Percentiles rank a stretch among this genome's conserved stretches.
Conservation (phyloP, 2,329 filamentous ascomycete genomes). For the Monosporascus sp. region DNA sequence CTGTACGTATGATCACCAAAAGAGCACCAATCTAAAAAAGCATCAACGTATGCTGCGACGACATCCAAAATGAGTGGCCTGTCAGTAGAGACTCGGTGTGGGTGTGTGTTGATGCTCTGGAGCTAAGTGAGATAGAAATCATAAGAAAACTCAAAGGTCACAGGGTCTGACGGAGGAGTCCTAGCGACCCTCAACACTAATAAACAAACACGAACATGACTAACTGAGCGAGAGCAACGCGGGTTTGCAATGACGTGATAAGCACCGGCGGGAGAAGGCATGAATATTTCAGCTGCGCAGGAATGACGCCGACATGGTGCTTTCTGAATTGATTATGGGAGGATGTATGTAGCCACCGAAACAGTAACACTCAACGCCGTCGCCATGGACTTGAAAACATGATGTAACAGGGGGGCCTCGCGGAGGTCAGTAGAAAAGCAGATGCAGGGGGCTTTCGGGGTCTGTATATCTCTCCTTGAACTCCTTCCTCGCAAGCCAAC, state of each 20-base stretch:
- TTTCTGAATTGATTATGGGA: no score
- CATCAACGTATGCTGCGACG: constrained; percentile 19
- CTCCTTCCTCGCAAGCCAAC: constrained; percentile 65
- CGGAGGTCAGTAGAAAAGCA: constrained; percentile 59
- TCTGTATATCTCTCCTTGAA: constrained; percentile 66
- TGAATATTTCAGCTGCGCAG: no score
- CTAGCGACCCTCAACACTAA: no score
- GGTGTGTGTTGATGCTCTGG: neutral
- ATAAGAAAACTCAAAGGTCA: neutral
- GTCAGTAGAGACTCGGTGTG: constrained; percentile 1
- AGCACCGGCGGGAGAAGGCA: no score
- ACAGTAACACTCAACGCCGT: neutral
- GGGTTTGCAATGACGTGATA: no score
- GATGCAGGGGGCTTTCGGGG: constrained; percentile 51
- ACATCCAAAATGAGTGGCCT: constrained; percentile 46
- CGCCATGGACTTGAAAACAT: neutral
- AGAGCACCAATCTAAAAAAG: constrained; percentile 6
- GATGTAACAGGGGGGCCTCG: neutral
- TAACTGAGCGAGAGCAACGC: no score
- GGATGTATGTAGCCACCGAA: neutral
- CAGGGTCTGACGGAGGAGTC: neutral
- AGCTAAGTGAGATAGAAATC: neutral
- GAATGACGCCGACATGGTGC: no score
- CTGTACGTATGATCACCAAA: constrained; percentile 26
- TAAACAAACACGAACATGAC: no score